Evolutionary conservation across 2,329 filamentous ascomycete species (phyloP), one percentile per base, ranked within the genome.

Genomic region (Colletotrichum sp.): DNA sequence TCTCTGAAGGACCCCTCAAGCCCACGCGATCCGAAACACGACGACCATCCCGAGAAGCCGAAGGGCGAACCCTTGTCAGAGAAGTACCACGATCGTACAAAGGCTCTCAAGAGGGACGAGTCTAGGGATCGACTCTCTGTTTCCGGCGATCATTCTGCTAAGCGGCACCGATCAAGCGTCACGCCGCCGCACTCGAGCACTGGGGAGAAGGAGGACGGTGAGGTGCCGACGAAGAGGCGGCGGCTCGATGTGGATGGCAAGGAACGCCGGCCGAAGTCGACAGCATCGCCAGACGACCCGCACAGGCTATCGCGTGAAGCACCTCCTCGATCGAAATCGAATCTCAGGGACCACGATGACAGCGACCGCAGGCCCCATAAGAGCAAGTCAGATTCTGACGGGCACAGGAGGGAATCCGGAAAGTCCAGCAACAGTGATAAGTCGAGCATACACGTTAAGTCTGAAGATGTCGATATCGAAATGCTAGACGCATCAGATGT

Each of bases 81-180:
- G 76, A 91, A 89, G 74, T 89, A 91, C 71, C 89, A 91, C 71
- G 90, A 92, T 76, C 87, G 90, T 68, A 89, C 91, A 26, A 91
- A 92, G 79, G 89, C 90, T 21, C 81, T 92, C 14, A 93, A 91
- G 80, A 86, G 90, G 73, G 91, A 93, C 76, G 90, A 92, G 76
- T 91, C 90, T 5, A 88, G 87, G 68, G 91, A 93, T 75, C 85
- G 88, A 34, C 81, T 89, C 14, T 87, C 87, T 10, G 85, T 88
- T 61, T 85, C 87, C 9, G 86, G 87, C 16, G 91, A 92, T 30
- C 85, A 83, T 68, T 84, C 89, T 8, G 81, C 85, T n/a, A 93
- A 93, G 81, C 86, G 92, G 56, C 90, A 90, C 78, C 87, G 92
- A 32, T 86, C 87, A 34, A 93, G 92, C 77, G 86, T 88, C 65